Conservation (phyloP, 2,329 filamentous ascomycete species). For the Fusarium luffae region DNA sequence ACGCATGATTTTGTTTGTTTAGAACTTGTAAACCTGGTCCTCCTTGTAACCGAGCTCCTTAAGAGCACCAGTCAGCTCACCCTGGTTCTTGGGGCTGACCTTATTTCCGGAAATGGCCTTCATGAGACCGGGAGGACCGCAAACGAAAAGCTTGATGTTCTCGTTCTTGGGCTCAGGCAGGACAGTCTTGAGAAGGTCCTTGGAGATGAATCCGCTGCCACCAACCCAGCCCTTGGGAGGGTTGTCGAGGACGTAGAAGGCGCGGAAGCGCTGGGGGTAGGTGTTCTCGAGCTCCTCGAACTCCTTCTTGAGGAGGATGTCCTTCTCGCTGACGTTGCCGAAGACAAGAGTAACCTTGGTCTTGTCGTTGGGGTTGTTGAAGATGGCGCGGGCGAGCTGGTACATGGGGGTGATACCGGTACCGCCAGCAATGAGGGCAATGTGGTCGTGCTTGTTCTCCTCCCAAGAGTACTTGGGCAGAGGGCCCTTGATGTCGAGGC, state of each 20-base stretch:
- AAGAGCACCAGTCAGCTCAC: constrained; percentile 83
- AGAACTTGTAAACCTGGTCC: constrained; percentile 97
- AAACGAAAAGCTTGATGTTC: constrained; percentile 97
- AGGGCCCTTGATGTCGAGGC: constrained; percentile 92
- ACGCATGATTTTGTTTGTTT: constrained; percentile 36
- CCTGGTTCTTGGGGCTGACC: constrained; percentile 93
- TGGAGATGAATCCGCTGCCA: constrained; percentile 82
- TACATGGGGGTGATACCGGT: constrained; percentile 99
- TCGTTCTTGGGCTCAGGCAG: constrained; percentile 90
- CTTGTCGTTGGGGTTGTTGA: constrained; percentile 96
- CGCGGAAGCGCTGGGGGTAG: constrained; percentile 93
- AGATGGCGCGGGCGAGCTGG: constrained; percentile 90
- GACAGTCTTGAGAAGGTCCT: constrained; percentile 94
- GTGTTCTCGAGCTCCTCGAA: constrained; percentile 90
- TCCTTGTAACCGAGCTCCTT: constrained; percentile 78
- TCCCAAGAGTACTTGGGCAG: constrained; percentile 93
- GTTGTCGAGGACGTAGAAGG: constrained; percentile 93
- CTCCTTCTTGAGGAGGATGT: constrained; percentile 91
- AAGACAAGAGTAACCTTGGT: constrained; percentile 97
- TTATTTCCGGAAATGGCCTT: constrained; percentile 91
- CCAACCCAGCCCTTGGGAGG: constrained; percentile 81
- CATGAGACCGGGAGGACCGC: constrained; percentile 92
- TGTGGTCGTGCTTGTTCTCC: constrained; percentile 92
- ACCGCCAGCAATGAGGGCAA: constrained; percentile 89
- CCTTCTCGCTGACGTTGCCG: constrained; percentile 88